Evolutionary conservation across 176 grass and related monocot species (phyloP), one percentile per base, ranked within the genome.

Genomic region (Eremochloa ophiuroides): DNA sequence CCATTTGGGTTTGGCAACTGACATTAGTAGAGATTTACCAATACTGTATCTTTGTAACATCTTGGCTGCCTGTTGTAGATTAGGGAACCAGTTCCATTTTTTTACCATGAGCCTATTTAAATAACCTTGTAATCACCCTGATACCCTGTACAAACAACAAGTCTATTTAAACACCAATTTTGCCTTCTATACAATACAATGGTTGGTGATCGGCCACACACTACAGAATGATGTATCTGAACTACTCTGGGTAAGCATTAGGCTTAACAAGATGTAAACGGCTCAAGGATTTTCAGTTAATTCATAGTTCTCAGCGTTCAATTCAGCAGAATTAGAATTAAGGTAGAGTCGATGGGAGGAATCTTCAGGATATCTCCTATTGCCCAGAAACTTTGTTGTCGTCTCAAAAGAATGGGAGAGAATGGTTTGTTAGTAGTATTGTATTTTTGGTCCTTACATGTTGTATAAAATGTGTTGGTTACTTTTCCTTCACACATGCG

Each of bases 1-100:
- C 92, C 89, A 14, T 97, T 97, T 73, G 94, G 94, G n/a, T 97
- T 97, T 80, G 85, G 85, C 70, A 94, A 88, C 34, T 92, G 77
- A 92, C 82, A 43, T 41, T 84, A 81, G 44, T 38, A 77, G 59
- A 37, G 14, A 83, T 69, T 48, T 80, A 61, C 13, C n/a, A 1
- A 44, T 33, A 20, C 44, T 74, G 68, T 71, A 61, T 70, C n/a
- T n/a, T n/a, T n/a, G n/a, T n/a, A n/a, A n/a, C n/a, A n/a, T n/a
- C n/a, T n/a, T n/a, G n/a, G n/a, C n/a, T n/a, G n/a, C n/a, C n/a
- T n/a, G n/a, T n/a, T n/a, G n/a, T n/a, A n/a, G n/a, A n/a, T n/a
- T n/a, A n/a, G n/a, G n/a, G n/a, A n/a, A n/a, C n/a, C n/a, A n/a
- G n/a, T n/a, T n/a, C n/a, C n/a, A n/a, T n/a, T n/a, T n/a, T n/a